Percentiles rank a stretch among this genome's conserved stretches.
Conservation (phyloP, 805 yeast species). For the Candida saitoana region DNA sequence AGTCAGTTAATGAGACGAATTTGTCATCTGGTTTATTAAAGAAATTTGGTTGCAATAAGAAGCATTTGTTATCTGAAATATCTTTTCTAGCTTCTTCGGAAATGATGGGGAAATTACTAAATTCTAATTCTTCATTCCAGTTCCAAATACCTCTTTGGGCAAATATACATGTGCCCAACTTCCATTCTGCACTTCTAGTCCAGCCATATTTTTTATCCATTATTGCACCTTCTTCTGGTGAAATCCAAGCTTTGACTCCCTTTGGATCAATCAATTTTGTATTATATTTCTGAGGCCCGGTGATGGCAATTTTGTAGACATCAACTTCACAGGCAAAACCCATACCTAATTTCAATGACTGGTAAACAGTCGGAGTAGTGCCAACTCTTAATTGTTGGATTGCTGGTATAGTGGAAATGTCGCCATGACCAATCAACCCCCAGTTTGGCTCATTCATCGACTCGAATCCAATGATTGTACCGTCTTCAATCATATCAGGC, state of each 20-base stretch:
- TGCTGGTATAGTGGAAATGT: conserved; percentile 53
- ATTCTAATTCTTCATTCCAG: conserved; percentile 22
- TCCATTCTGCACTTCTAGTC: conserved; percentile 61
- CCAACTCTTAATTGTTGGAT: conserved; percentile 68
- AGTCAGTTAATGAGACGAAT: conserved; percentile 10
- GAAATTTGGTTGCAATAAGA: conserved; percentile 25
- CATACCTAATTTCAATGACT: conserved; percentile 71
- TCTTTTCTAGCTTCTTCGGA: conserved; percentile 29
- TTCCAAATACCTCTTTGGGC: conserved; percentile 80
- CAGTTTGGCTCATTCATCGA: conserved; percentile 79
- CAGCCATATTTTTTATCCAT: conserved; percentile 70
- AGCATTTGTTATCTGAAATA: conserved; percentile 17
- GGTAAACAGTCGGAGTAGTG: conserved; percentile 77
- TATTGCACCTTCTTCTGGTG: conserved; percentile 33
- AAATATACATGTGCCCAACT: conserved; percentile 73
- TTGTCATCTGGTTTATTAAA: conserved; percentile 25
- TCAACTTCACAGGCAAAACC: conserved; percentile 71
- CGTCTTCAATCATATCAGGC: conserved; percentile 34
- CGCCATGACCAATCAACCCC: conserved; percentile 65
- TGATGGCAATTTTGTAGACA: conserved; percentile 60
- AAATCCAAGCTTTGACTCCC: conserved; percentile 68
- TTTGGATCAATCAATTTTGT: conserved; percentile 56
- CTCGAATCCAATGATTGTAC: conserved; percentile 74
- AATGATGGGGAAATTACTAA: conserved; percentile 14
- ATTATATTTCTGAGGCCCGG: conserved; percentile 74